Percentiles rank a stretch among this genome's conserved stretches.
These are phyloP conservation scores for Psilocybe cubensis DNA, from an alignment of 768 basidiomycete genomes.

Conservation along the genomic window DNA sequence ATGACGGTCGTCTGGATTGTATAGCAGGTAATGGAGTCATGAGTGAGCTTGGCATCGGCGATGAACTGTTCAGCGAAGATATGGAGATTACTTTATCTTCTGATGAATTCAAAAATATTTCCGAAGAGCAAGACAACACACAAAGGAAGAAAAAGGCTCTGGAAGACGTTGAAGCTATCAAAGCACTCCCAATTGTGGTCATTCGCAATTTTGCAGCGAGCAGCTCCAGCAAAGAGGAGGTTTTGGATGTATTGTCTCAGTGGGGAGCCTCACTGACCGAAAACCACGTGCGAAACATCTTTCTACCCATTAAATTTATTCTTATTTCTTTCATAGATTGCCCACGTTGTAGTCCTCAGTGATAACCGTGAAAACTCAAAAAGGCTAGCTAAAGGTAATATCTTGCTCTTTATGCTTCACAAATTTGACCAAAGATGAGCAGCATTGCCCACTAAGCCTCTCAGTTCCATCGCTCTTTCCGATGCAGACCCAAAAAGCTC, in stretches of 20 bases:
- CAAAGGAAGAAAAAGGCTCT: conserved; percentile 33
- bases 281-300: conserved; percentile 57
- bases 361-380: conserved; percentile 90
- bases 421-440: not conserved
- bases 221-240: conserved; percentile 59
- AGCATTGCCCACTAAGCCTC: conserved; percentile 87
- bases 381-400: conserved; percentile 75
- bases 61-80: conserved; percentile 55
- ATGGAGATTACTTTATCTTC: conserved; percentile 16
- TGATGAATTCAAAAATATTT: conserved; percentile 11
- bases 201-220: conserved; percentile 78
- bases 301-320: not conserved
- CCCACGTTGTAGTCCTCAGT: conserved; percentile 90
- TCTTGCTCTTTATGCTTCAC: not conserved
- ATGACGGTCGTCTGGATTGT: conserved; percentile 86
- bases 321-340: conserved; percentile 54
- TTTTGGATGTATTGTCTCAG: conserved; percentile 74
- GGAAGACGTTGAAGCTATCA: conserved; percentile 55
- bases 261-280: conserved; percentile 88
- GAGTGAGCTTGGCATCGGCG: conserved; percentile 82
- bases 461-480: conserved; percentile 75
- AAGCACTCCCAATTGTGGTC: conserved; percentile 82
- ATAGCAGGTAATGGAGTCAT: conserved; percentile 88
- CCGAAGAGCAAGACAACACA: conserved; percentile 19
- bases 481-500: conserved; percentile 87